Conservation (phyloP, 345 rosid genomes). For the Murraya paniculata region DNA sequence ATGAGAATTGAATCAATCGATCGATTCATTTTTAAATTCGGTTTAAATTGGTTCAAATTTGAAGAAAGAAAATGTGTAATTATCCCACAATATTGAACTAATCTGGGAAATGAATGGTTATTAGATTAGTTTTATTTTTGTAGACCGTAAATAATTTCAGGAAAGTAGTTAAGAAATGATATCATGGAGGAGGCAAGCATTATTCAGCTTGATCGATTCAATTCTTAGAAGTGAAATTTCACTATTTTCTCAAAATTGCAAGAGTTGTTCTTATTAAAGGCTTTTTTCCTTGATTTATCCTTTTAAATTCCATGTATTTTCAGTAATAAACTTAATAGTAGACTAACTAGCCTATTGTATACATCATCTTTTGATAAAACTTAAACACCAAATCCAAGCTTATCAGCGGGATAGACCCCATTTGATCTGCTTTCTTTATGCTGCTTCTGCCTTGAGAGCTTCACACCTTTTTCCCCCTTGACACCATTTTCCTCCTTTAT, state of each 20-base stretch:
- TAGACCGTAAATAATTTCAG: background rate
- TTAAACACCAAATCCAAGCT: constrained; percentile 10
- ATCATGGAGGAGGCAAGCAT: background rate
- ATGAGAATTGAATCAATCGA: too few species aligned
- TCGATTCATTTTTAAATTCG: too few species aligned
- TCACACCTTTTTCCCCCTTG: constrained; percentile 1
- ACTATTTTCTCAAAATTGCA: background rate
- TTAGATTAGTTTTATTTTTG: background rate
- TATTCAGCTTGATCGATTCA: background rate
- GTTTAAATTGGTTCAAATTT: too few species aligned
- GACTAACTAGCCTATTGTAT: too few species aligned
- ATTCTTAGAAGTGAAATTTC: background rate
- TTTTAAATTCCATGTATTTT: too few species aligned
- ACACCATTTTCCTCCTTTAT: background rate
- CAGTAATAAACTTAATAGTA: too few species aligned
- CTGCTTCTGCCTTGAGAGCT: constrained; percentile 1
- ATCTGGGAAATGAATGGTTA: background rate
- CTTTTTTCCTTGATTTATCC: background rate
- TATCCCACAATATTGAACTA: background rate
- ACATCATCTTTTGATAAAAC: too few species aligned
- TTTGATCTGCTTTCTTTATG: background rate
- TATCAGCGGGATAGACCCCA: constrained; percentile 26
- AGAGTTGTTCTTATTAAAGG: background rate
- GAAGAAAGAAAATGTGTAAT: background rate
- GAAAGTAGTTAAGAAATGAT: background rate